A percentile compares a stretch with the other conserved stretches of the same genome.
phyloP scores from a whole-genome alignment of 1,284 basidiomycete species.

The Pseudozyma pruni region DNA sequence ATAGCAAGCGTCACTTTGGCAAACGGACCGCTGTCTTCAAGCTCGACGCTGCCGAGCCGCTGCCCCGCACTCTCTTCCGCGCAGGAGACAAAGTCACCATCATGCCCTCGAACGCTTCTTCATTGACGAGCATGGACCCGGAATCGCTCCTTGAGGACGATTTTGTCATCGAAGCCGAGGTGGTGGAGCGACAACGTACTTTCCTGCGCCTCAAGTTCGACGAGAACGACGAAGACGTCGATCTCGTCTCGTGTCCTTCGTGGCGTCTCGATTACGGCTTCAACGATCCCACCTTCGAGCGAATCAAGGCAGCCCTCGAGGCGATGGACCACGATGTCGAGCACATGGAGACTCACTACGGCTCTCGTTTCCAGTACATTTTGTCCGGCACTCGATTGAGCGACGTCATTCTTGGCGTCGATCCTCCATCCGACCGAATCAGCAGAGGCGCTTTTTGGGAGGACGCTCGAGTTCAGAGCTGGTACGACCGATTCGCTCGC shows the following conservation, averaged over 20 bases:
- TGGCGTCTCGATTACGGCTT: conserved; percentile 77
- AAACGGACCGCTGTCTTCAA: conserved; percentile 60
- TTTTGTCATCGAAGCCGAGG: conserved; percentile 48
- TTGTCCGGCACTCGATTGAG: conserved; percentile 55
- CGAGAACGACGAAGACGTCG: conserved; percentile 45
- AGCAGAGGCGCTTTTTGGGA: conserved; percentile 74
- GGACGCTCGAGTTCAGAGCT: conserved; percentile 65
- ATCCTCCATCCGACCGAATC: conserved; percentile 74
- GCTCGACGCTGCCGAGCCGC: conserved; percentile 45
- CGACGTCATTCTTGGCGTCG: conserved; percentile 70
- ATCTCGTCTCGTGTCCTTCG: conserved; percentile 54
- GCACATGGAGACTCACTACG: conserved; percentile 59
- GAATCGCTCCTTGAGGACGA: conserved; percentile 12
- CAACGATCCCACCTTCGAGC: conserved; percentile 75
- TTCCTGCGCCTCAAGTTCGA: conserved; percentile 58
- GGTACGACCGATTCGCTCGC: conserved; percentile 69
- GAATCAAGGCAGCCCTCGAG: conserved; percentile 78
- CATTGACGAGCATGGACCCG: background rate
- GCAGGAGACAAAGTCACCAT: conserved; percentile 56
- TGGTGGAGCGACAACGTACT: conserved; percentile 49
- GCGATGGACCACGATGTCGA: conserved; percentile 75
- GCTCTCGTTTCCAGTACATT: conserved; percentile 46
- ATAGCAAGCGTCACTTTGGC: conserved; percentile 51
- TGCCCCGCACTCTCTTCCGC: conserved; percentile 51
- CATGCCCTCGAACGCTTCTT: conserved; percentile 23